Conservation (phyloP, 495 filamentous ascomycete species). For the Neurospora sp. region DNA sequence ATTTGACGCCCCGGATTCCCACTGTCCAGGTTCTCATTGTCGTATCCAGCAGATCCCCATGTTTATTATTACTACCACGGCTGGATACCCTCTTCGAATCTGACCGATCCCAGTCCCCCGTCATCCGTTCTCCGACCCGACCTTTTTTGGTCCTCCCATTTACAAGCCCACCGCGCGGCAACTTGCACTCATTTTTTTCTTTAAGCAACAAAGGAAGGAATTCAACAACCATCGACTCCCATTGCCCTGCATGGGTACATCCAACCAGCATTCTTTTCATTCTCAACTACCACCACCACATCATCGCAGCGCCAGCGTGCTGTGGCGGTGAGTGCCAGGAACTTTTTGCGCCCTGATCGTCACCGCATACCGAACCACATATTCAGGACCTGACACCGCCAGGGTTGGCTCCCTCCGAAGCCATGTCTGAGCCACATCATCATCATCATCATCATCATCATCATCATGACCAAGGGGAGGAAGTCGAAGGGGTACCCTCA, state of each 20-base stretch:
- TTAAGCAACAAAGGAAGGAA: background rate
- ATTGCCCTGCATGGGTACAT: background rate
- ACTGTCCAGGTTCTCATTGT: background rate
- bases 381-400: background rate
- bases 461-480: constrained; percentile 2
- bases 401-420: background rate
- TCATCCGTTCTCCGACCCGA: background rate
- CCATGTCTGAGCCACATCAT: background rate
- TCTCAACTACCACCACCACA: background rate
- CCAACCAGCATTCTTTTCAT: background rate
- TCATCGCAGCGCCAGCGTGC: background rate
- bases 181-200: background rate
- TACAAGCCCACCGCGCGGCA: background rate
- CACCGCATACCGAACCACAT: background rate
- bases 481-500: constrained; percentile 15
- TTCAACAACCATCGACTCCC: background rate
- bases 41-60: background rate
- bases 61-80: background rate
- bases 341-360: background rate
- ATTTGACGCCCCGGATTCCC: background rate
- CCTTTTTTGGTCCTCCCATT: background rate
- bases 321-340: background rate
- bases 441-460: background rate
- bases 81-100: background rate
- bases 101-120: background rate